Conservation (phyloP, 2,329 filamentous ascomycete species). For the Herpomyces periplanetae region DNA sequence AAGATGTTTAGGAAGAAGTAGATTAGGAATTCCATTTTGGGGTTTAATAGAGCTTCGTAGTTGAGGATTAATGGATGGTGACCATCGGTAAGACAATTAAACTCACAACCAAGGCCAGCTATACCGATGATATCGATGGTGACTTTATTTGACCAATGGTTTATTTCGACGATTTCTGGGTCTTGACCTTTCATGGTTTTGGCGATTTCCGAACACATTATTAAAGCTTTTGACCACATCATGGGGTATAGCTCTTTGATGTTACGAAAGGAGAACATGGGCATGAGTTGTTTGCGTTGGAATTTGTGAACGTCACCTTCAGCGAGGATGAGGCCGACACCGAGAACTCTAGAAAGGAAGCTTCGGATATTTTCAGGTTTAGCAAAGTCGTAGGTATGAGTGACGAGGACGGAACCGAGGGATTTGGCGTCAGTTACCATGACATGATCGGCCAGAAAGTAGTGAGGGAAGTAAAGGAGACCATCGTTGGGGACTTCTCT, state of each 20-base stretch:
- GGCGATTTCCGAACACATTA: no score
- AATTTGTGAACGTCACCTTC: constrained; percentile 64
- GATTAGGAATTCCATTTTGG: no score
- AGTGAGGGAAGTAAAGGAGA: no score
- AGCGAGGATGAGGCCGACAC: constrained; percentile 32
- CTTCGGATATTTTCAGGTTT: constrained; percentile 17
- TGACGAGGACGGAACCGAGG: no score
- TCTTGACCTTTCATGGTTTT: constrained; percentile 10
- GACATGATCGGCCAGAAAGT: no score
- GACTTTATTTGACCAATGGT: constrained; percentile 21
- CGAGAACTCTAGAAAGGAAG: constrained; percentile 21
- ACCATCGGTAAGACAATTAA: constrained; percentile 14
- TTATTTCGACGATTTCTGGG: constrained; percentile 14
- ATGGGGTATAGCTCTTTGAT: constrained; percentile 46
- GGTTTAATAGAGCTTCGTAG: no score
- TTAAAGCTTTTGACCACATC: constrained; percentile 38
- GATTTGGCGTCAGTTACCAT: no score
- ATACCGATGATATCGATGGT: constrained; percentile 37
- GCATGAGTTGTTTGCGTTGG: constrained; percentile 37
- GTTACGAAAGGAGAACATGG: constrained; percentile 51
- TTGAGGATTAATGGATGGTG: constrained; percentile 13
- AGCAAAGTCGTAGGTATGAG: constrained; percentile 24
- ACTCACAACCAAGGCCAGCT: constrained; percentile 29
- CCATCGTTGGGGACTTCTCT: no score
- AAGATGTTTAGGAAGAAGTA: no score